Conservation (phyloP, 371 early-diverging fungal genomes). For the Mycotypha africana region DNA sequence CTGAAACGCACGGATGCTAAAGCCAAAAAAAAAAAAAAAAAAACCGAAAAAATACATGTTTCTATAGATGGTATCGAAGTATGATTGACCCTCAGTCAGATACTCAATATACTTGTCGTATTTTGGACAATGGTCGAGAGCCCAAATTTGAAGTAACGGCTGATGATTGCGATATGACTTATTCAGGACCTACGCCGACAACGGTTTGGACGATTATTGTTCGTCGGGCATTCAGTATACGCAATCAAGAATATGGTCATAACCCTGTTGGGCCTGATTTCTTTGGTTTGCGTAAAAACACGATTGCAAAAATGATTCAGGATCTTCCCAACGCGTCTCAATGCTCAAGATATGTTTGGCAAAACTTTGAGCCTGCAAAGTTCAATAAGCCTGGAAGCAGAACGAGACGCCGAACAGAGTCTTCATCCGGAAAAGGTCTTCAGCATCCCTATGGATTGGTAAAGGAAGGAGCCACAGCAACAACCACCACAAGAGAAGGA, state of each 20-base stretch:
- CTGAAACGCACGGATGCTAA: too few relatives aligned
- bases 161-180: conserved; percentile 42
- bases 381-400: conserved; percentile 42
- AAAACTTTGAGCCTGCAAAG: conserved; percentile 55
- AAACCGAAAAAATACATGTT: not conserved
- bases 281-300: conserved; percentile 86
- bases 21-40: too few relatives aligned
- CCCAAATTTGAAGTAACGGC: conserved; percentile 60
- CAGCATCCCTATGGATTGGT: too few relatives aligned
- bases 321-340: conserved; percentile 76
- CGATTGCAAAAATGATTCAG: conserved; percentile 88
- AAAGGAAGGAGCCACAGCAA: too few relatives aligned
- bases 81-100: conserved; percentile 69
- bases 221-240: conserved; percentile 56
- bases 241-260: conserved; percentile 75
- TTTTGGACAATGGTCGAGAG: conserved; percentile 77
- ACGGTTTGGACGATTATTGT: conserved; percentile 53
- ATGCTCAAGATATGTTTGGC: conserved; percentile 75
- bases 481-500: conserved; percentile 29
- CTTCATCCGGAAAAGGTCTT: too few relatives aligned
- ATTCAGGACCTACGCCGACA: conserved; percentile 47
- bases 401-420: conserved; percentile 35
- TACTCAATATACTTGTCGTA: conserved; percentile 73
- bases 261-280: conserved; percentile 90
- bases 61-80: conserved; percentile 69